A percentile compares a stretch with the other conserved stretches of the same genome.
Conservation (phyloP, 129 eudicot species). For the Calendula officinalis region DNA sequence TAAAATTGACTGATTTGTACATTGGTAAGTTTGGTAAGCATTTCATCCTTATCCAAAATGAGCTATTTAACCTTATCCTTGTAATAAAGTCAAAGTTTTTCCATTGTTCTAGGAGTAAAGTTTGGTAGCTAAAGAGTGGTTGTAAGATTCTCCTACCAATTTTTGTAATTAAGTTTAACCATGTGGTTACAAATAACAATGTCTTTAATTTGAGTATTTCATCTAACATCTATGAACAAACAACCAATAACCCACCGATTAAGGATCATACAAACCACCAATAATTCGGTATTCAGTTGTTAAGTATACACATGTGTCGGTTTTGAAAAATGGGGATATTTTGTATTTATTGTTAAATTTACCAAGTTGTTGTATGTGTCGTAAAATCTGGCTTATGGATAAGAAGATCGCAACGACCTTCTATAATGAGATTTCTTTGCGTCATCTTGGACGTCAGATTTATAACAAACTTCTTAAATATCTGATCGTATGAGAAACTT, state of each 20-base stretch:
- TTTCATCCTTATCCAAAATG: constrained; percentile 31
- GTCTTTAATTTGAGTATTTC: not conserved
- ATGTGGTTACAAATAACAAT: not conserved
- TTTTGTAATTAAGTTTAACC: constrained; percentile 16
- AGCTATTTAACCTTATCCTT: constrained; percentile 29
- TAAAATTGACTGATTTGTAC: not conserved
- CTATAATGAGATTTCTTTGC: not conserved
- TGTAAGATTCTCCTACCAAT: constrained; percentile 21
- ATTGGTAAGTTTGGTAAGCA: not conserved
- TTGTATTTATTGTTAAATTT: not conserved
- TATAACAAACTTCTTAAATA: constrained; percentile 17
- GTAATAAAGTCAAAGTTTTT: constrained; percentile 3
- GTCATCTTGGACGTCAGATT: constrained; percentile 1
- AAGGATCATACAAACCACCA: not conserved
- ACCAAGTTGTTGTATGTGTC: not conserved
- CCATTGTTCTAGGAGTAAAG: constrained; percentile 8
- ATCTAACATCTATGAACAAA: not conserved
- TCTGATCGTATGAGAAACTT: not conserved
- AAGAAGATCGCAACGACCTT: not conserved
- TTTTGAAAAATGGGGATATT: not conserved
- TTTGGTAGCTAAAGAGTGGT: constrained; percentile 25
- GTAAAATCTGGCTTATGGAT: not conserved
- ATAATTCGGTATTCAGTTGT: not conserved
- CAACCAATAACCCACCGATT: not conserved
- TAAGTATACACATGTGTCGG: not conserved